Base-by-base conservation (phyloP, 1,139 yeast species). In the Blastobotrys capitulatus region DNA sequence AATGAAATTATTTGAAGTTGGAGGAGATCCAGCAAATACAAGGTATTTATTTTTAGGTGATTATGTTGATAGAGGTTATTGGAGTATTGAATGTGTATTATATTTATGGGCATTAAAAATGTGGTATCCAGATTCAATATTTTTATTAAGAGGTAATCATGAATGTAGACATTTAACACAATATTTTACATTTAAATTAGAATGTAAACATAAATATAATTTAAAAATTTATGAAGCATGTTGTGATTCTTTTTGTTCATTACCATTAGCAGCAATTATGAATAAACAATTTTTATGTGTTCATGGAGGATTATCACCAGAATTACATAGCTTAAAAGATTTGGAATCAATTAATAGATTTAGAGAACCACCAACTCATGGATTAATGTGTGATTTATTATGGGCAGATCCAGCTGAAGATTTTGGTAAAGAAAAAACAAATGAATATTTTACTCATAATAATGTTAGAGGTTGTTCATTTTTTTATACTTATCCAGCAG, bases 361-460 rank as follows among this genome's bases (percentile, higher is more conserved):
- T 71, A 75, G 86, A 54, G 96, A 90, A 63, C 96, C 96, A 34
- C 97, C 98, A 8, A 86, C 96, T 2, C 80, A 83, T 54, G 98
- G 98, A 0, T 69, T 92, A 51, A 87, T 89, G 90, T 90, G 97
- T 69, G 98, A 92, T 67, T 71, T 92, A 56, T 76, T 92, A 60
- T 92, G 98, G 98, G 86, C 97, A 0, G 98, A 92, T 65, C 98
- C 98, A 0, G 71, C 84, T 29, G 96, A 88, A 59, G 85, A 84
- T 48, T 92, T 87, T 64, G 98, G 95, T 63, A 80, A 73, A 6
- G 90, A 82, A 53, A 76, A 75, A 44, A 73, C 73, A 50, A 79
- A 75, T 46, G 77, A 76, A 29, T 72, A 75, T 12, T 92, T 80
- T 62, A 69, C 71, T 12, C 81, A 80, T 56, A 92, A 92, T 66